These are phyloP conservation scores for Hypomyces perniciosus DNA, from an alignment of 2,329 filamentous ascomycete genomes.

Conservation along the genomic window DNA sequence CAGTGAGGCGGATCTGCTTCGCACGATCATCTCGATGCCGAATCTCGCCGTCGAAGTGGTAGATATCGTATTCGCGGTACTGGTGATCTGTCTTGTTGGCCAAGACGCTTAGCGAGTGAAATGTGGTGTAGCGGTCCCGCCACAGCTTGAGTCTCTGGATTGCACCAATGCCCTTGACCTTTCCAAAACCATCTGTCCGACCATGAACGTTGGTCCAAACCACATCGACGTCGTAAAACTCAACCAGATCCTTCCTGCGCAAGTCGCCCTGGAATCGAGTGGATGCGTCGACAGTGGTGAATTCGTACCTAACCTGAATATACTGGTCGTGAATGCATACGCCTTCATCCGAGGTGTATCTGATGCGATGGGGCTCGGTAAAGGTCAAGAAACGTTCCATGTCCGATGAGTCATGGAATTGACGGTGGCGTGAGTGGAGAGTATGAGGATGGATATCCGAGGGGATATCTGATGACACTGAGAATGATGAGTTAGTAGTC, in stretches of 20 bases:
- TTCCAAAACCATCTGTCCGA: constrained; percentile 45
- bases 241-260: constrained; percentile 41
- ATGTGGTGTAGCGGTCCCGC: constrained; percentile 42
- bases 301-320: constrained; percentile 45
- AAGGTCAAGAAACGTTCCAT: constrained; percentile 46
- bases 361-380: constrained; percentile 41
- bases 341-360: constrained; percentile 42
- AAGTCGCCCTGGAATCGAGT: constrained; percentile 45
- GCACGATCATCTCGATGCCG: constrained; percentile 41
- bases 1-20: constrained; percentile 39
- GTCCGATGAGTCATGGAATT: constrained; percentile 43
- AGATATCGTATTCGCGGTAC: constrained; percentile 44
- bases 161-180: constrained; percentile 43
- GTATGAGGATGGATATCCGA: constrained; percentile 43
- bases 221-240: constrained; percentile 48
- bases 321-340: constrained; percentile 43
- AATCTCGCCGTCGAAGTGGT: constrained; percentile 42
- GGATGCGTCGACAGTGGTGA: constrained; percentile 42
- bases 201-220: constrained; percentile 46
- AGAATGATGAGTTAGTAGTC: neutral
- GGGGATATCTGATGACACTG: constrained; percentile 41
- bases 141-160: constrained; percentile 49
- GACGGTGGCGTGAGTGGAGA: constrained; percentile 44
- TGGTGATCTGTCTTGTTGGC: constrained; percentile 41
- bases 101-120: constrained; percentile 42